These are phyloP conservation scores for Rhynchospora tenuis DNA, from an alignment of 176 grass and related monocot species.

Conservation along the genomic window DNA sequence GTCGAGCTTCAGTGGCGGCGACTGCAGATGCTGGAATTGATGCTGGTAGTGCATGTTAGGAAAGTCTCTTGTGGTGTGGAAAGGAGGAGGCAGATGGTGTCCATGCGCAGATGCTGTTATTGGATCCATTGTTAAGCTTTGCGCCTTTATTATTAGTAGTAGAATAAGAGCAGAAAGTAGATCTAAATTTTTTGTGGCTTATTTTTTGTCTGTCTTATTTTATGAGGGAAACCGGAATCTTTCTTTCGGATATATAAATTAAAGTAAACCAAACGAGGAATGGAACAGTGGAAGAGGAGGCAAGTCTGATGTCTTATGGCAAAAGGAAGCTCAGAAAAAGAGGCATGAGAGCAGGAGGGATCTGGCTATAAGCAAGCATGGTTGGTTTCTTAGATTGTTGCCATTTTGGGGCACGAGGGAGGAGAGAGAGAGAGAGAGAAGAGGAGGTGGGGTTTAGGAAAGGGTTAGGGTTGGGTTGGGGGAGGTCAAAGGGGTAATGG, in stretches of 20 bases:
- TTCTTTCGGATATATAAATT: slow-evolving; percentile 24
- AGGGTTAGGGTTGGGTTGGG: slow-evolving; percentile 22
- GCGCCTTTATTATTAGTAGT: background rate
- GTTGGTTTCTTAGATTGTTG: slow-evolving; percentile 21
- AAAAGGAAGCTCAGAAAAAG: slow-evolving; percentile 13
- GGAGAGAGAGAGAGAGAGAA: background rate
- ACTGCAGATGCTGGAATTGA: slow-evolving; percentile 42
- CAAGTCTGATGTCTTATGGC: slow-evolving; percentile 1
- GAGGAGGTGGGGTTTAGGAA: slow-evolving; percentile 25
- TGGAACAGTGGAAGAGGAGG: slow-evolving; percentile 17
- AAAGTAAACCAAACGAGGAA: background rate
- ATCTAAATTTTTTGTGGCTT: background rate
- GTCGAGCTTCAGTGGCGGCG: slow-evolving; percentile 25
- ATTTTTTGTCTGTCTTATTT: background rate
- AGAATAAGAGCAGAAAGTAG: background rate
- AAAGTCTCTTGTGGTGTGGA: slow-evolving; percentile 49
- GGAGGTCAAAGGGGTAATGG: slow-evolving; percentile 12
- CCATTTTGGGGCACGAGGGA: slow-evolving; percentile 20
- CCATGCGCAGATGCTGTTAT: slow-evolving; percentile 47
- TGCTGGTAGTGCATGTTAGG: slow-evolving; percentile 51
- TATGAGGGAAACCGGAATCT: slow-evolving; percentile 22
- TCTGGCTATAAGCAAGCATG: slow-evolving; percentile 17
- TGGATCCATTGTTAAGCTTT: slow-evolving; percentile 52
- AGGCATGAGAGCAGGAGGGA: slow-evolving; percentile 5
- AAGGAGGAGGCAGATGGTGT: slow-evolving; percentile 37